A percentile compares a stretch with the other conserved stretches of the same genome.
Evolutionary conservation across 257 asterid species (phyloP).

Genomic region (Rubia yunnanensis): DNA sequence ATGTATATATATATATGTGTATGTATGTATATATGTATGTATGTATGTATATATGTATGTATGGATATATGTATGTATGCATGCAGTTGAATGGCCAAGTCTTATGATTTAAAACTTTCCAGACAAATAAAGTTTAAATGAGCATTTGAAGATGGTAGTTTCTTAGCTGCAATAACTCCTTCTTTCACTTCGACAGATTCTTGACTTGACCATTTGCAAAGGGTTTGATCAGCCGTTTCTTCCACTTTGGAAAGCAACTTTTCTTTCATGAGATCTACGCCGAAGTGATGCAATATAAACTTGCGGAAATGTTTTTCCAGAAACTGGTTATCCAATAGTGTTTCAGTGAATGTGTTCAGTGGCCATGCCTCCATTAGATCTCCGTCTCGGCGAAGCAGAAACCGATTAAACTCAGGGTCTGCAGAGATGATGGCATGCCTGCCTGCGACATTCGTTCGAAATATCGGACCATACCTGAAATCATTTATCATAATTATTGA

Average conservation of each 20-base stretch:
- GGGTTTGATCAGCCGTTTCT: constrained; percentile 29
- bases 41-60: no score
- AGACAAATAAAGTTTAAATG: no score
- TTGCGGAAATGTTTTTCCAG: constrained; percentile 38
- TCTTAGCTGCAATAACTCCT: constrained; percentile 39
- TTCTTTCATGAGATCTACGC: constrained; percentile 44
- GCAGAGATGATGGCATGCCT: constrained; percentile 56
- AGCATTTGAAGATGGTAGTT: background rate
- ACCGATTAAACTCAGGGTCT: constrained; percentile 60
- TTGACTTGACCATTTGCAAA: constrained; percentile 37
- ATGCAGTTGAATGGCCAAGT: no score
- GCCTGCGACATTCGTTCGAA: constrained; percentile 61
- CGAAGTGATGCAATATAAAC: constrained; percentile 54
- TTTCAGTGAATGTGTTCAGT: constrained; percentile 60
- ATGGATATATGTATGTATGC: no score
- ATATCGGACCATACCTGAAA: constrained; percentile 54
- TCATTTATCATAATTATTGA: no score
- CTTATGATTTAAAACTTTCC: no score
- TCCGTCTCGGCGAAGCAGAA: constrained; percentile 62
- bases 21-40: no score
- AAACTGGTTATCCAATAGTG: constrained; percentile 29
- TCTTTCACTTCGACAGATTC: constrained; percentile 60
- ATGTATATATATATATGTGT: no score
- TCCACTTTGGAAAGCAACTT: constrained; percentile 59
- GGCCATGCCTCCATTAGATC: constrained; percentile 68